These are phyloP conservation scores for Rutstroemia sp. DNA, from an alignment of 2,329 filamentous ascomycete species.

Conservation along the genomic window DNA sequence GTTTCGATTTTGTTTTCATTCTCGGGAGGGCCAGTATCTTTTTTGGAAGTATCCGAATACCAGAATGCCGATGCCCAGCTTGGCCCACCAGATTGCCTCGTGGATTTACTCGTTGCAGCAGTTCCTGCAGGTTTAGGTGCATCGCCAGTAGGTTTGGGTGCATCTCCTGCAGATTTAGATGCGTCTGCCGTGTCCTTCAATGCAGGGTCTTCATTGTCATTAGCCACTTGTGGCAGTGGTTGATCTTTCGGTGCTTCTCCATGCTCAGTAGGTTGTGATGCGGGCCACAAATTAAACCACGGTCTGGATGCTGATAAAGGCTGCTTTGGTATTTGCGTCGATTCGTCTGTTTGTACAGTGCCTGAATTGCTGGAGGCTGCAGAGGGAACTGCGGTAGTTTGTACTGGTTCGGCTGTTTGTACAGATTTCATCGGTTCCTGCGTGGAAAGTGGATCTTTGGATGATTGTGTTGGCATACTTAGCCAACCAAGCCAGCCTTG, in stretches of 20 bases:
- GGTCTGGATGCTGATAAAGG: constrained; percentile 13
- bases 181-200: constrained; percentile 11
- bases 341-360: constrained; percentile 5
- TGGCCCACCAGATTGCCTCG: constrained; percentile 37
- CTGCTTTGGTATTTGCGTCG: constrained; percentile 1
- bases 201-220: constrained; percentile 14
- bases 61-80: constrained; percentile 67
- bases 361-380: neutral
- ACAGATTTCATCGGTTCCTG: neutral
- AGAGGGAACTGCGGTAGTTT: neutral
- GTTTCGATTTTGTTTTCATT: constrained; percentile 11
- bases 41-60: constrained; percentile 42
- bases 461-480: constrained; percentile 21
- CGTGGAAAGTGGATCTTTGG: constrained; percentile 1
- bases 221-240: neutral
- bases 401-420: constrained; percentile 2
- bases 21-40: constrained; percentile 13
- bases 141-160: neutral
- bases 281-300: constrained; percentile 29
- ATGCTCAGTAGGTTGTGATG: constrained; percentile 17
- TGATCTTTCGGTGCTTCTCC: constrained; percentile 18
- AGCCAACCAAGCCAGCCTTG: constrained; percentile 53
- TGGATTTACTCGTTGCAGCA: constrained; percentile 8
- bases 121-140: neutral
- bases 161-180: constrained; percentile 14